phyloP scores from a whole-genome alignment of 371 early-diverging fungal species.

The Basidiobolus meristosporus region DNA sequence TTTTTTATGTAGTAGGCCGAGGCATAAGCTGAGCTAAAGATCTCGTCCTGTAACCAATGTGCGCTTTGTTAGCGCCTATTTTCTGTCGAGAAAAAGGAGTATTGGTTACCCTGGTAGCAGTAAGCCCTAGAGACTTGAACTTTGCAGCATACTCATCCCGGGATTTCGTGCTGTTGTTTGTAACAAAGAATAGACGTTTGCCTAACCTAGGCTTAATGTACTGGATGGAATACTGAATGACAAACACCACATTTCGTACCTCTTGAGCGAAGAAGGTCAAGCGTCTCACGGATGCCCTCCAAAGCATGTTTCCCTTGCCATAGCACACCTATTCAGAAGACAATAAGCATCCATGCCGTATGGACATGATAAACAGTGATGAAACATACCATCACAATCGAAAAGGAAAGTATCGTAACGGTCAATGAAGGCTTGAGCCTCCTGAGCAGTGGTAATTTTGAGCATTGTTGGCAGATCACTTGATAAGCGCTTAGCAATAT shows the following conservation, averaged over 20 bases:
- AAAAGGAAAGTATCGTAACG: conserved; percentile 79
- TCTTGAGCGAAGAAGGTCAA: conserved; percentile 34
- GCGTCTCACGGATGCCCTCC: conserved; percentile 36
- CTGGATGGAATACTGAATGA: too few relatives aligned
- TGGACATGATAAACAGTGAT: not conserved
- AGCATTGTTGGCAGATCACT: too few relatives aligned
- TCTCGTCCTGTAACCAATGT: conserved; percentile 64
- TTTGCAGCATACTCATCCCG: conserved; percentile 60
- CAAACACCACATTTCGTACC: not conserved
- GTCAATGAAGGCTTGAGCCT: conserved; percentile 28
- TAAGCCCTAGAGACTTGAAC: conserved; percentile 56
- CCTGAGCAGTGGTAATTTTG: conserved; percentile 9
- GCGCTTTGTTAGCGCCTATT: too few relatives aligned
- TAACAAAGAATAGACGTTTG: conserved; percentile 79
- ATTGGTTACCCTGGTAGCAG: conserved; percentile 14
- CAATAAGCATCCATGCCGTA: not conserved
- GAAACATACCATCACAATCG: conserved; percentile 83
- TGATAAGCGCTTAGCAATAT: too few relatives aligned
- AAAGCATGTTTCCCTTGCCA: conserved; percentile 64
- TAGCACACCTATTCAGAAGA: conserved; percentile 45
- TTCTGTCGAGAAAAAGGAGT: too few relatives aligned
- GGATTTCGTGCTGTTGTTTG: conserved; percentile 91
- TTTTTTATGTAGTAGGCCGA: conserved; percentile 82
- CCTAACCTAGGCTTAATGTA: conserved; percentile 14
- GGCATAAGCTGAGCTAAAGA: conserved; percentile 84